Conservation (phyloP, 2,329 filamentous ascomycete species). For the Sclerotinia nivalis region DNA sequence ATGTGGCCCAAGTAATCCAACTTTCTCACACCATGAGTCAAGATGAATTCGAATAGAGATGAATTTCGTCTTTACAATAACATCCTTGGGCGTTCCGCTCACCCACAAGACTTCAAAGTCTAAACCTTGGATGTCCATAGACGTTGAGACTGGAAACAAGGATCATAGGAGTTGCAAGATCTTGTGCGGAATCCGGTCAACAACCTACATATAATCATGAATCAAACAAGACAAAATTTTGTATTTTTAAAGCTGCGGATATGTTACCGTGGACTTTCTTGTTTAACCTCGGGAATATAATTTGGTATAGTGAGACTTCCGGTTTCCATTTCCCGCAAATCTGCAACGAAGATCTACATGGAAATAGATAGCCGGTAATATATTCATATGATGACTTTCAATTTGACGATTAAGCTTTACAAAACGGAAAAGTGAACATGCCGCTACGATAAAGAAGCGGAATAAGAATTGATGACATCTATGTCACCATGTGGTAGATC, state of each 20-base stretch:
- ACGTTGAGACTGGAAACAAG: neutral
- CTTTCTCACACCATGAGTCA: too few species aligned
- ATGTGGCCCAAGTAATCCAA: too few species aligned
- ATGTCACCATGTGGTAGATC: neutral
- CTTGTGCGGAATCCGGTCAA: neutral
- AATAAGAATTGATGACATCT: neutral
- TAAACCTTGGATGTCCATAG: too few species aligned
- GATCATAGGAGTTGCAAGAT: too few species aligned
- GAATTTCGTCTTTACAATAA: too few species aligned
- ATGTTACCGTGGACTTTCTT: neutral
- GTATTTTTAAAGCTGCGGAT: neutral
- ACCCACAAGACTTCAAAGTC: too few species aligned
- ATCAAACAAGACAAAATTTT: neutral
- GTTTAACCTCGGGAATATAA: neutral
- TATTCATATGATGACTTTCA: neutral
- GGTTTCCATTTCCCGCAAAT: neutral
- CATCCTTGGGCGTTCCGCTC: too few species aligned
- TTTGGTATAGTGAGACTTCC: neutral
- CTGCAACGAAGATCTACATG: neutral
- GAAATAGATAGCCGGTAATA: neutral
- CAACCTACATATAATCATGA: neutral
- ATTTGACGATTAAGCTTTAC: neutral
- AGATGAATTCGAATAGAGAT: too few species aligned
- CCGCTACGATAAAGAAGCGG: neutral
- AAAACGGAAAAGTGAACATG: neutral